These are phyloP conservation scores for Cercospora sp. DNA, from an alignment of 2,329 filamentous ascomycete genomes.

Conservation along the genomic window DNA sequence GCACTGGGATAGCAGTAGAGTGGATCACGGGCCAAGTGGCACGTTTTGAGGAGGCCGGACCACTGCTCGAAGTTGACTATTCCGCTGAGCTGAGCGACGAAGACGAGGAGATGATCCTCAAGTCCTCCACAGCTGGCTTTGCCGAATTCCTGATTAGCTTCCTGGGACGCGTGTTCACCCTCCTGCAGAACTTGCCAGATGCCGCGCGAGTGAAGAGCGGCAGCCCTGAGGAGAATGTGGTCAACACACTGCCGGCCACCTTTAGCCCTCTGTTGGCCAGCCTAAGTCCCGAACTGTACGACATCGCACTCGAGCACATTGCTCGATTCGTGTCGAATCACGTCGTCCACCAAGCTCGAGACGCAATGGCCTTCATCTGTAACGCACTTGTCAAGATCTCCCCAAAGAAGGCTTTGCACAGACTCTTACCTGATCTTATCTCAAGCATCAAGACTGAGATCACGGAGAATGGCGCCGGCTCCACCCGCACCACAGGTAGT, in stretches of 20 bases:
- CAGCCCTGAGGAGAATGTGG: conserved; percentile 93
- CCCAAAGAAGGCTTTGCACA: conserved; percentile 86
- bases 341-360: conserved; percentile 92
- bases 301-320: conserved; percentile 87
- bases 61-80: conserved; percentile 83
- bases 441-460: conserved; percentile 94
- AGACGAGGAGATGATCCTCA: conserved; percentile 81
- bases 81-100: conserved; percentile 76
- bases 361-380: conserved; percentile 98
- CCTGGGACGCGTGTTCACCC: conserved; percentile 89
- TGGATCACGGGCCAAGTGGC: conserved; percentile 96
- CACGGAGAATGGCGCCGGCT: conserved; percentile 92
- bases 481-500: conserved; percentile 86
- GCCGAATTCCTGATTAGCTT: conserved; percentile 90
- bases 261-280: conserved; percentile 88
- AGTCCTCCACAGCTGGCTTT: conserved; percentile 91
- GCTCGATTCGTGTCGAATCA: conserved; percentile 88
- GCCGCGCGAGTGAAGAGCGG: conserved; percentile 82
- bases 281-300: conserved; percentile 88
- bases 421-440: conserved; percentile 86
- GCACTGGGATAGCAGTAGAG: conserved; percentile 69
- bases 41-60: conserved; percentile 84
- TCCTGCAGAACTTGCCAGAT: conserved; percentile 93
- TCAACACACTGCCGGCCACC: conserved; percentile 90
- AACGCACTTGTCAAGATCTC: conserved; percentile 95